Conservation (phyloP, 2,329 filamentous ascomycete genomes). For the Pseudogymnoascus sp. region DNA sequence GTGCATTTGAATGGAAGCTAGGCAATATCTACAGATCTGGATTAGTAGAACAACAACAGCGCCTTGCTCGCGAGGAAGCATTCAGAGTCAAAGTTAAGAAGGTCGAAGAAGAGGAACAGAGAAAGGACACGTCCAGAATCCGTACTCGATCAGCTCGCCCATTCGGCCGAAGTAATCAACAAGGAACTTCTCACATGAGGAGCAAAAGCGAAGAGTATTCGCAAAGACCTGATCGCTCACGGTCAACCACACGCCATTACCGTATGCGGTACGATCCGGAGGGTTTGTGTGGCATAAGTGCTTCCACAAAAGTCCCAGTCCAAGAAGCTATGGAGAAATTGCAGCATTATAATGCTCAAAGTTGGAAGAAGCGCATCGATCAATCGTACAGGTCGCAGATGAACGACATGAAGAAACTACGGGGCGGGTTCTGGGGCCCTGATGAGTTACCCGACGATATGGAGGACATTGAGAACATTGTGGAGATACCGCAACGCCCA, state of each 20-base stretch:
- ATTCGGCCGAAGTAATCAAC: slow-evolving; percentile 25
- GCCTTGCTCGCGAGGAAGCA: slow-evolving; percentile 81
- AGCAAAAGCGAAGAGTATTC: slow-evolving; percentile 29
- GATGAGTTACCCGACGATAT: slow-evolving; percentile 75
- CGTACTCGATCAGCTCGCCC: slow-evolving; percentile 45
- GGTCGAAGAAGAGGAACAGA: slow-evolving; percentile 63
- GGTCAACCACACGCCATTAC: slow-evolving; percentile 30
- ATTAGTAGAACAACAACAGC: slow-evolving; percentile 80
- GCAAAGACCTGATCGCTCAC: slow-evolving; percentile 25
- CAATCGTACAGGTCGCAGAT: slow-evolving; percentile 62
- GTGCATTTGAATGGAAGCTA: slow-evolving; percentile 94
- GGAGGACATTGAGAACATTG: slow-evolving; percentile 75
- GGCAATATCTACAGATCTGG: slow-evolving; percentile 90
- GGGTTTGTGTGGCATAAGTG: slow-evolving; percentile 63
- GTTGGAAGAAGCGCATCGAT: slow-evolving; percentile 89
- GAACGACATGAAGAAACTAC: slow-evolving; percentile 69
- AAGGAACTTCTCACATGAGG: slow-evolving; percentile 20
- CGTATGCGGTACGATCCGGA: slow-evolving; percentile 73
- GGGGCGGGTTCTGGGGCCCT: slow-evolving; percentile 72
- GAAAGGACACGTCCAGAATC: slow-evolving; percentile 44
- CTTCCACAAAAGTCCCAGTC: slow-evolving; percentile 63
- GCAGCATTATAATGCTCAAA: slow-evolving; percentile 74
- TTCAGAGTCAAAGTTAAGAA: slow-evolving; percentile 83
- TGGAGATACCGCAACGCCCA: slow-evolving; percentile 78
- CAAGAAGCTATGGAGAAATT: slow-evolving; percentile 70